phyloP scores from a whole-genome alignment of 495 filamentous ascomycete species.

The Xylaria acuta region DNA sequence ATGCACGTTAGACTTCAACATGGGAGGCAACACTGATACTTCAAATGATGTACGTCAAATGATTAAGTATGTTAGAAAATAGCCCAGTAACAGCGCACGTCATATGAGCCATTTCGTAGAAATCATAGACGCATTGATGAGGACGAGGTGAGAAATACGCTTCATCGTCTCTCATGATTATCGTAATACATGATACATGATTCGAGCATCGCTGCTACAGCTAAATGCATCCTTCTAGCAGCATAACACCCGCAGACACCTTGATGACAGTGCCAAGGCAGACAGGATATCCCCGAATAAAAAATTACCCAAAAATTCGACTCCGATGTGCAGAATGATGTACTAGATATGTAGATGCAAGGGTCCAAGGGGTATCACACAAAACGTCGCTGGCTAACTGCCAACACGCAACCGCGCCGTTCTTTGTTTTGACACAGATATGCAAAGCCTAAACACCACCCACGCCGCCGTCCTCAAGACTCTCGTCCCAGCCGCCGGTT shows the following conservation, averaged over 20 bases:
- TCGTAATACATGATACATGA: constrained; percentile 6
- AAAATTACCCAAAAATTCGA: background rate
- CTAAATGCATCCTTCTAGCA: background rate
- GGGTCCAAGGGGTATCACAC: constrained; percentile 23
- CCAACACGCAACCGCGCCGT: background rate
- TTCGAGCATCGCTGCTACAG: constrained; percentile 12
- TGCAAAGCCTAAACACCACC: constrained; percentile 42
- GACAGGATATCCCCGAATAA: background rate
- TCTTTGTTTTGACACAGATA: background rate
- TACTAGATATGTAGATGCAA: constrained; percentile 1
- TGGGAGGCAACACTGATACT: background rate
- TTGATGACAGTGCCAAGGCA: background rate
- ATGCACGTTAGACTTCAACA: background rate
- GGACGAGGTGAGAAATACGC: background rate
- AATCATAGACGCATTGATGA: background rate
- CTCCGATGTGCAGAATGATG: constrained; percentile 12
- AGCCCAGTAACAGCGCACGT: background rate
- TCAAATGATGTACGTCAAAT: background rate
- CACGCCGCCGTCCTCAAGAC: constrained; percentile 56
- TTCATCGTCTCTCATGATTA: constrained; percentile 7
- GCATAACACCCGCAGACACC: background rate
- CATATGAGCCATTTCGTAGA: background rate
- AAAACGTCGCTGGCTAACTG: constrained; percentile 20
- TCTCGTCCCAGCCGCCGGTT: constrained; percentile 78
- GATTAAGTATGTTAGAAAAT: background rate